Base-by-base conservation (phyloP, 2,329 filamentous ascomycete species). In the Dichotomopilus funicola region DNA sequence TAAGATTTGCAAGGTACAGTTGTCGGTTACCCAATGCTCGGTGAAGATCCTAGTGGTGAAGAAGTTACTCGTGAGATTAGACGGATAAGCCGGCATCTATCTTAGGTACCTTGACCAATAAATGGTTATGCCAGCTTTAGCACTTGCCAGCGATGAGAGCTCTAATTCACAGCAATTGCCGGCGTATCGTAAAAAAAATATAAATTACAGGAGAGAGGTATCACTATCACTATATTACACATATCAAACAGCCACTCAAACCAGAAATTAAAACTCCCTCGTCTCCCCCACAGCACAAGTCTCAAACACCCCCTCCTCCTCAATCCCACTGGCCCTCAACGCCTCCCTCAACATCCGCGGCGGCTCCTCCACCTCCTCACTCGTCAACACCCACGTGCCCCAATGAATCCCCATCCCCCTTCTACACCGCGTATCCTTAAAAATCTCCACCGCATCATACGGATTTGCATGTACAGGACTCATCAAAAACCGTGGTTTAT, bases 381-480 rank as follows among this genome's bases (percentile, higher is more conserved):
- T 78, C 0, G 91, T 96, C 63, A 96, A 71, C 0, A 89, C 85
- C 90, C 91, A 96, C 0, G 88, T 86, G 2, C 91, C 91, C 91
- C 91, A 96, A 68, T 96, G 92, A 63, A 96, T 96, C 1, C 83
- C 91, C 73, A 96, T 78, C 27, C 91, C 91, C 13, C 74, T 76
- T 64, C 81, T 77, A 74, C 91, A 96, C 62, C 79, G 80, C 0
- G 89, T 95, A 64, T 96, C 91, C 6, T 77, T 71, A 70, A 96
- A 96, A 63, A 97, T 96, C 65, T 94, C 89, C 40, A 96, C 91
- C 0, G 86, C 82, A 68, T 97, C 92, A 62, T 83, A 85, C 0
- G 92, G 92, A 68, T 95, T 88, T 6, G 88, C 87, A 69, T 97
- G 92, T 79, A 95, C 85, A 19, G 83, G 75, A 47, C 85, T 90